Percentiles rank a stretch among this genome's conserved stretches.
phyloP scores from a whole-genome alignment of 2,329 filamentous ascomycete species.

The Colletotrichum godetiae region DNA sequence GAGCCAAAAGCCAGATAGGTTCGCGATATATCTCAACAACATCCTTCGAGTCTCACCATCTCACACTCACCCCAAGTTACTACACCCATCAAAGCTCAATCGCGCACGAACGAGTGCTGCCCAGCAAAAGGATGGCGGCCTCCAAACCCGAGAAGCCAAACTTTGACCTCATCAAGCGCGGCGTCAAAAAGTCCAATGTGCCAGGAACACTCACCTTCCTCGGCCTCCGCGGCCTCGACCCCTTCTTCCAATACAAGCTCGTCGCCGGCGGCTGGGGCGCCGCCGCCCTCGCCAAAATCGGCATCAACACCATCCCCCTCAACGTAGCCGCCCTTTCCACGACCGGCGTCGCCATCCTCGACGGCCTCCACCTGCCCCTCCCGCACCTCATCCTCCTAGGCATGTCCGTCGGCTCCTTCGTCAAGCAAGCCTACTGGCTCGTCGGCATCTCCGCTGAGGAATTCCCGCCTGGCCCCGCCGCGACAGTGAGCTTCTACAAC shows the following conservation, averaged over 20 bases:
- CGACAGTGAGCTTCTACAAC: constrained; percentile 63
- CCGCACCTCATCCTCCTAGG: constrained; percentile 61
- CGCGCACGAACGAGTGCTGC: background rate
- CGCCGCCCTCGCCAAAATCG: constrained; percentile 57
- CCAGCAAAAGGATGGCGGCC: constrained; percentile 16
- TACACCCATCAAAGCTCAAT: background rate
- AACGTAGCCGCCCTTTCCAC: constrained; percentile 50
- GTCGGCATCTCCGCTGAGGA: constrained; percentile 59
- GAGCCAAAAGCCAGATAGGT: background rate
- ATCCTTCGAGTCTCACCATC: background rate
- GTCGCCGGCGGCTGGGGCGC: constrained; percentile 51
- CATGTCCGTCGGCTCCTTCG: constrained; percentile 62
- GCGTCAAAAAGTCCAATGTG: constrained; percentile 47
- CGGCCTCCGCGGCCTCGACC: constrained; percentile 49
- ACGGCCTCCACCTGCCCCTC: constrained; percentile 59
- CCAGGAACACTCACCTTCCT: constrained; percentile 51
- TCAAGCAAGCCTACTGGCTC: constrained; percentile 69
- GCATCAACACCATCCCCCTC: constrained; percentile 55
- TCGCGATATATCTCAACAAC: background rate
- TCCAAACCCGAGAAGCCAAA: constrained; percentile 7
- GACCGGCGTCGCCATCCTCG: constrained; percentile 44
- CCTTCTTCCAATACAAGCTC: constrained; percentile 46
- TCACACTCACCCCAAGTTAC: background rate
- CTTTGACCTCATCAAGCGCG: constrained; percentile 50
- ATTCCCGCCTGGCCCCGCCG: constrained; percentile 56